Conservation (phyloP, 2,329 filamentous ascomycete genomes). For the Botrytis squamosa region DNA sequence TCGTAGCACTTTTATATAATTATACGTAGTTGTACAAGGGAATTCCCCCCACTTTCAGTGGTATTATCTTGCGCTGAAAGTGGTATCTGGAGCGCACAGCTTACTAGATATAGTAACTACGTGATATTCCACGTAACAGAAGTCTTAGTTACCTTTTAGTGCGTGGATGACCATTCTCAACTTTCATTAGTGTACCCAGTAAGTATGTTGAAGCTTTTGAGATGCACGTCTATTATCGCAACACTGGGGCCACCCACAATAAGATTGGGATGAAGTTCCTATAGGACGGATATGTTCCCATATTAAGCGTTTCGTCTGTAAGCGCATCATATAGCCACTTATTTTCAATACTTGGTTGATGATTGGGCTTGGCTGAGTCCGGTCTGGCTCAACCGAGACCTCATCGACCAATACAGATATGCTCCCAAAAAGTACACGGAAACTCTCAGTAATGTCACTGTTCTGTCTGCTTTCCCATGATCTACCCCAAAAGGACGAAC, state of each 20-base stretch:
- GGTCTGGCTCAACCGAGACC: too few species aligned
- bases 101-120: background rate
- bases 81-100: background rate
- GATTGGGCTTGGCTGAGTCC: background rate
- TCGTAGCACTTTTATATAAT: background rate
- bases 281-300: background rate
- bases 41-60: background rate
- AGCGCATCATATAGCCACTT: background rate
- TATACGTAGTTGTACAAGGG: background rate
- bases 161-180: background rate
- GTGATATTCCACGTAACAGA: background rate
- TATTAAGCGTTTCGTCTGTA: background rate
- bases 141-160: background rate
- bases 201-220: background rate
- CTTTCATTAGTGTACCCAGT: background rate
- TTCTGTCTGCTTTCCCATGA: background rate
- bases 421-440: background rate
- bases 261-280: background rate
- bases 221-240: background rate
- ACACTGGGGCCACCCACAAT: background rate
- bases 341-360: background rate
- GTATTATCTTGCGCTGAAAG: background rate
- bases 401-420: background rate
- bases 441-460: background rate
- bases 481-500: background rate